These are phyloP conservation scores for Thamnidium elegans DNA, from an alignment of 192 early-diverging fungal genomes.

Conservation along the genomic window DNA sequence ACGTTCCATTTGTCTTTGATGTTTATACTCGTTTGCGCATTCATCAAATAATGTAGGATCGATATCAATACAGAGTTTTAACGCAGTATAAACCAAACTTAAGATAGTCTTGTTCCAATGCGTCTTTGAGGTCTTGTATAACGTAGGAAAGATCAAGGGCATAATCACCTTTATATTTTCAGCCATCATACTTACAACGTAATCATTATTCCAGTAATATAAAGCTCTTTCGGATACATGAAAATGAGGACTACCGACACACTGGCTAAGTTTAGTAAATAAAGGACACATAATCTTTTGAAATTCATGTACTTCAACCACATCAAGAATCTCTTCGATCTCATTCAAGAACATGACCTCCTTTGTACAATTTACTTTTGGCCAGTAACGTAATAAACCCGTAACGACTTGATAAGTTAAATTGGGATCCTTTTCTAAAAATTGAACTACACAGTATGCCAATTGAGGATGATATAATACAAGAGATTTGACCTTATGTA, in stretches of 20 bases:
- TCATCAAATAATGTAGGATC: constrained; percentile 85
- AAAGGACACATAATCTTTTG: constrained; percentile 74
- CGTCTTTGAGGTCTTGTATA: constrained; percentile 83
- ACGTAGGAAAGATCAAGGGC: constrained; percentile 82
- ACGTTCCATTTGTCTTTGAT: constrained; percentile 73
- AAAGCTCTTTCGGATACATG: constrained; percentile 89
- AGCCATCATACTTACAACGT: constrained; percentile 82
- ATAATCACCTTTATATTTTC: constrained; percentile 81
- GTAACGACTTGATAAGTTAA: constrained; percentile 70
- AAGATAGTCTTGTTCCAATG: constrained; percentile 95
- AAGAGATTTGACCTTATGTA: constrained; percentile 87
- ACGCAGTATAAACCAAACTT: constrained; percentile 83
- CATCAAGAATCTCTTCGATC: constrained; percentile 85
- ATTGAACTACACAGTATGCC: constrained; percentile 91
- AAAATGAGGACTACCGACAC: constrained; percentile 84
- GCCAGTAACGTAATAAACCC: constrained; percentile 85
- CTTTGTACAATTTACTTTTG: constrained; percentile 91
- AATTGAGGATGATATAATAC: constrained; percentile 87
- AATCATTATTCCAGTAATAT: constrained; percentile 92
- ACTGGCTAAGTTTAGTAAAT: constrained; percentile 80
- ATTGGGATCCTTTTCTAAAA: constrained; percentile 85
- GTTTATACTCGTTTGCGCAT: constrained; percentile 83
- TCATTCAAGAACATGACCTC: constrained; percentile 95
- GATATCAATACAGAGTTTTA: constrained; percentile 90
- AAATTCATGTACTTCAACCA: constrained; percentile 83